These are phyloP conservation scores for Hypoxylon perforatum DNA, from an alignment of 495 filamentous ascomycete genomes.

Conservation along the genomic window DNA sequence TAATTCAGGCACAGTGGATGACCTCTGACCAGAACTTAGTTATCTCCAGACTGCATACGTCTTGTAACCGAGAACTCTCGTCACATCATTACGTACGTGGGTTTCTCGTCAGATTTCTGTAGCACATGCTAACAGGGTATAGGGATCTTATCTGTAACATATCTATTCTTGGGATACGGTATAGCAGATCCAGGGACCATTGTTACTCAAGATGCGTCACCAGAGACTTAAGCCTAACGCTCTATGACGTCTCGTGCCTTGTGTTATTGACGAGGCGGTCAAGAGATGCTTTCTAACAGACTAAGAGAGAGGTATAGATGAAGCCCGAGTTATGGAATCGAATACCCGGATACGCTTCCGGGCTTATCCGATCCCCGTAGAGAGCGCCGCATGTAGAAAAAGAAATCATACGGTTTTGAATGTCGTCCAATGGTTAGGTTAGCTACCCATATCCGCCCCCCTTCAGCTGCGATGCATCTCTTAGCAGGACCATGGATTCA, in stretches of 20 bases:
- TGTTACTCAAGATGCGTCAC: constrained; percentile 20
- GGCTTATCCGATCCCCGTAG: constrained; percentile 3
- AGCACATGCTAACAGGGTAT: not conserved
- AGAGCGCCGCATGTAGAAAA: constrained; percentile 16
- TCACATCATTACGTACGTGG: not conserved
- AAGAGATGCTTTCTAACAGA: not conserved
- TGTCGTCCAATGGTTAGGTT: constrained; percentile 10
- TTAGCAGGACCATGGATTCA: constrained; percentile 5
- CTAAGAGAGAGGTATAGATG: constrained; percentile 10
- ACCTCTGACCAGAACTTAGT: not conserved
- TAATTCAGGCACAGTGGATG: not conserved
- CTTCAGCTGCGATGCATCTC: constrained; percentile 19
- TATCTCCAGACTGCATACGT: not conserved
- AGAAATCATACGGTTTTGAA: constrained; percentile 3
- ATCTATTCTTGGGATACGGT: not conserved
- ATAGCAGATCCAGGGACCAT: constrained; percentile 1
- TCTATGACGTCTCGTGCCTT: constrained; percentile 28
- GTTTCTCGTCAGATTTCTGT: not conserved
- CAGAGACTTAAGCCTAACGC: not conserved
- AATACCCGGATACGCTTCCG: constrained; percentile 7
- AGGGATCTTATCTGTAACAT: not conserved
- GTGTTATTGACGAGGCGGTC: not conserved
- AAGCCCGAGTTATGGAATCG: not conserved
- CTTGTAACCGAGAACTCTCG: not conserved
- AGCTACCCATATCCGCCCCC: constrained; percentile 9